A percentile compares a stretch with the other conserved stretches of the same genome.
Evolutionary conservation across 345 rosid species (phyloP).

Genomic region (Eutrema heterophyllum): DNA sequence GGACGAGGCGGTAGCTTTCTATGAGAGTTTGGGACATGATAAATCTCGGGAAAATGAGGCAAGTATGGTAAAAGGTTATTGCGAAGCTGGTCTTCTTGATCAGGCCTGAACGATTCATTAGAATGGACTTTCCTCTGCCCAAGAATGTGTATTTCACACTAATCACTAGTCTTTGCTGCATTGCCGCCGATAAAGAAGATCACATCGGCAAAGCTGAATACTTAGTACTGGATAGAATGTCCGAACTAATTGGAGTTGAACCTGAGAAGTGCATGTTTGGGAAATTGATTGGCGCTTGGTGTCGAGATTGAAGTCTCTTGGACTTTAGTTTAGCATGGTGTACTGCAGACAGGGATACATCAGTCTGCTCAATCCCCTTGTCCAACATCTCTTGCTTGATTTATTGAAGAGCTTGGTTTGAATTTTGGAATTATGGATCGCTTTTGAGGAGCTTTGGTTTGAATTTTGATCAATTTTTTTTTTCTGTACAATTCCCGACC

Average conservation of each 20-base stretch:
- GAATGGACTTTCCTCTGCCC: conserved; percentile 34
- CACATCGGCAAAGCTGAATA: conserved; percentile 34
- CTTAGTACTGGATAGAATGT: conserved; percentile 44
- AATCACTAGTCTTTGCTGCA: conserved; percentile 43
- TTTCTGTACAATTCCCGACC: no score
- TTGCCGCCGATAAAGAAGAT: conserved; percentile 28
- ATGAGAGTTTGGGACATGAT: conserved; percentile 35
- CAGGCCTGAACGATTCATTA: conserved; percentile 45
- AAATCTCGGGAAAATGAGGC: conserved; percentile 34
- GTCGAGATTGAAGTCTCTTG: no score
- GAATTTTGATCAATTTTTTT: no score
- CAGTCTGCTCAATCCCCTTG: no score
- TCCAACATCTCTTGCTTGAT: no score
- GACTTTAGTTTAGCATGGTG: no score
- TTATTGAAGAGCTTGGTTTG: no score
- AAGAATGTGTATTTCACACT: conserved; percentile 48
- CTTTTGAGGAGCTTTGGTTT: no score
- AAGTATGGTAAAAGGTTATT: conserved; percentile 53
- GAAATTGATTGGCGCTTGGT: conserved; percentile 45
- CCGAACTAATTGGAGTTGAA: conserved; percentile 28
- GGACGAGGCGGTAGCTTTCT: conserved; percentile 51
- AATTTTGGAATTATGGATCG: no score
- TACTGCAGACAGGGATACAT: no score
- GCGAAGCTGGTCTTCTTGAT: conserved; percentile 36
- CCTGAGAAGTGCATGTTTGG: conserved; percentile 43